These are phyloP conservation scores for Albugo laibachii DNA, from an alignment of 352 stramenopile genomes.

Conservation along the genomic window DNA sequence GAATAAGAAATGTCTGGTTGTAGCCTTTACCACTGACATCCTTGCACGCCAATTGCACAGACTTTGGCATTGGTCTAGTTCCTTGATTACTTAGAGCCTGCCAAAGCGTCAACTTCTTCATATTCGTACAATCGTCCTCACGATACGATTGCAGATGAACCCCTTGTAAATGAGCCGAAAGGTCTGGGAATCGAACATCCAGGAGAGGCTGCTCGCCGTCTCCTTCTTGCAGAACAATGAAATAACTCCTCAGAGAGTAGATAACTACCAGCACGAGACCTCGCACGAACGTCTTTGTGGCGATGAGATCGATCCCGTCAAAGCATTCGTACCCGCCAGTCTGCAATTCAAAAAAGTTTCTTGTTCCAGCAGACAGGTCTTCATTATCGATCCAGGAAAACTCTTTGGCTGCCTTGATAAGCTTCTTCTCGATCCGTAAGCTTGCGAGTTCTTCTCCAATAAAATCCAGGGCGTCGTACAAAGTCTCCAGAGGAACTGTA, in stretches of 20 bases:
- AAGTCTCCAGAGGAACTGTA: conserved; percentile 37
- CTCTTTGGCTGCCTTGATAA: conserved; percentile 64
- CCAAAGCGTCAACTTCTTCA: conserved; percentile 88
- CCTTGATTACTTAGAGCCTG: conserved; percentile 40
- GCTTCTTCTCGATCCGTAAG: conserved; percentile 61
- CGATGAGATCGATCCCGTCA: conserved; percentile 66
- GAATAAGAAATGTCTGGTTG: conserved; percentile 72
- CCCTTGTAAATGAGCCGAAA: conserved; percentile 77
- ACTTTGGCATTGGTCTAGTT: conserved; percentile 39
- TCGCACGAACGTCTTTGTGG: conserved; percentile 74
- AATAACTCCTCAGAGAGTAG: conserved; percentile 81
- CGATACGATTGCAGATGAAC: conserved; percentile 71
- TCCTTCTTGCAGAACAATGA: conserved; percentile 78
- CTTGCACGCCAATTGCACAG: conserved; percentile 69
- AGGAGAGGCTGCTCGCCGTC: conserved; percentile 84
- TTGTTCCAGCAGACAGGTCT: conserved; percentile 7
- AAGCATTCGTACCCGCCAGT: conserved; percentile 74
- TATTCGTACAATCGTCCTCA: conserved; percentile 59
- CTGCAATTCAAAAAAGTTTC: conserved; percentile 89
- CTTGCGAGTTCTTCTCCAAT: conserved; percentile 69
- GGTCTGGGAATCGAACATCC: conserved; percentile 86
- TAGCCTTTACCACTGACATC: conserved; percentile 62
- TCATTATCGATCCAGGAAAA: conserved; percentile 85
- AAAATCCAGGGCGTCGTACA: conserved; percentile 74
- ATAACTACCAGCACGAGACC: conserved; percentile 65